A percentile compares a stretch with the other conserved stretches of the same genome.
Conservation (phyloP, 2,329 filamentous ascomycete genomes). For the Dactylellina cionopaga region DNA sequence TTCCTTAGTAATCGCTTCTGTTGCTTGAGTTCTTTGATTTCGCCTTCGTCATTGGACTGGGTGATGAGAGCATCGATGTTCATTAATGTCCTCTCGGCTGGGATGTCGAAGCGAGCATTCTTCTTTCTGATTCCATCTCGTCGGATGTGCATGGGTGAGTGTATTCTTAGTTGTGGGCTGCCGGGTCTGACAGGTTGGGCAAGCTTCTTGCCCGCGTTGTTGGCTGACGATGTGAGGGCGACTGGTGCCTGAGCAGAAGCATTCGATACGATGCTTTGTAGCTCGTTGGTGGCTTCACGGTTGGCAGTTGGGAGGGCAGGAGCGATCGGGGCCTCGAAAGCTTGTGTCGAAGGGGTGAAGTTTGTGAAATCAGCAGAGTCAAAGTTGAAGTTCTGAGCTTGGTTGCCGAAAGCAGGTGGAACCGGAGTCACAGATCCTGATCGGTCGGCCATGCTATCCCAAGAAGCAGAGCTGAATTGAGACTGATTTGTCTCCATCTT, state of each 20-base stretch:
- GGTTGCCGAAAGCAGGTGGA: constrained; percentile 24
- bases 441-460: constrained; percentile 56
- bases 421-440: constrained; percentile 56
- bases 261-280: constrained; percentile 46
- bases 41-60: constrained; percentile 85
- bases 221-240: neutral
- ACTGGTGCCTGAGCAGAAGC: constrained; percentile 4
- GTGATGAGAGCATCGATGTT: constrained; percentile 95
- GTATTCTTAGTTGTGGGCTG: constrained; percentile 76
- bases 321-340: constrained; percentile 53
- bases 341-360: constrained; percentile 45
- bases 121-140: constrained; percentile 97
- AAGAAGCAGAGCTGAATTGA: constrained; percentile 54
- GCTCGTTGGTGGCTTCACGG: constrained; percentile 34
- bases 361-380: constrained; percentile 45
- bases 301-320: constrained; percentile 55
- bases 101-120: constrained; percentile 97
- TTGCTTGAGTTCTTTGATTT: constrained; percentile 98
- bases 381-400: constrained; percentile 52
- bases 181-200: constrained; percentile 63
- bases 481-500: constrained; percentile 57
- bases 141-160: constrained; percentile 77
- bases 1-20: constrained; percentile 95
- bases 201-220: constrained; percentile 23
- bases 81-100: constrained; percentile 87